phyloP scores from a whole-genome alignment of 495 filamentous ascomycete genomes.

The Daldinia childiae region DNA sequence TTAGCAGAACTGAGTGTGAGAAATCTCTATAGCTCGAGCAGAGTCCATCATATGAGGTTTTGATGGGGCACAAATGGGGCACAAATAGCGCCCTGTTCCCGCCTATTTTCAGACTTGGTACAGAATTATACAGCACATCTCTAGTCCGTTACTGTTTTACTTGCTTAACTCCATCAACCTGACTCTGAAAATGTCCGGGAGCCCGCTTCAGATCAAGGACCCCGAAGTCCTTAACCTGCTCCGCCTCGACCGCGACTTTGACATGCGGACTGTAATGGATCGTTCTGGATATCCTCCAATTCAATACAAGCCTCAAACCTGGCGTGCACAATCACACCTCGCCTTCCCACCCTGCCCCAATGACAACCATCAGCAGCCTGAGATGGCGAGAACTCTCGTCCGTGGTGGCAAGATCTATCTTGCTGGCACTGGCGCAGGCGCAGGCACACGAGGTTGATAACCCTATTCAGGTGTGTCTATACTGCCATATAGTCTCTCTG shows the following conservation, averaged over 20 bases:
- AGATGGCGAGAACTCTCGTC: conserved; percentile 9
- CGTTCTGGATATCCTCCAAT: conserved; percentile 23
- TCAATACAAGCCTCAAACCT: conserved; percentile 20
- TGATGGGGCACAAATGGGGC: conserved; percentile 2
- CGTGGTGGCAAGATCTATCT: conserved; percentile 25
- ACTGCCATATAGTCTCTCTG: background rate
- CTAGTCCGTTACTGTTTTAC: background rate
- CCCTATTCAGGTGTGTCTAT: background rate
- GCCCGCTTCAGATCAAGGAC: conserved; percentile 16
- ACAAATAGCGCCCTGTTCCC: conserved; percentile 12
- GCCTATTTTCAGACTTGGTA: background rate
- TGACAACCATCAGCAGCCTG: background rate
- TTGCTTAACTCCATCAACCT: background rate
- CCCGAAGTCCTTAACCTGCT: conserved; percentile 12
- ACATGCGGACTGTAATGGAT: conserved; percentile 21
- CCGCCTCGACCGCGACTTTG: conserved; percentile 19
- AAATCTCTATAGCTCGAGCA: background rate
- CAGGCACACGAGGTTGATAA: background rate
- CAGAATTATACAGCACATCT: background rate
- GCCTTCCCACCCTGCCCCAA: conserved; percentile 5
- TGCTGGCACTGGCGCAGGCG: conserved; percentile 15
- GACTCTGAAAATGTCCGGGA: conserved; percentile 13
- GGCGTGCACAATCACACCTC: conserved; percentile 19
- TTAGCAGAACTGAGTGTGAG: background rate
- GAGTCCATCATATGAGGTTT: background rate